Evolutionary conservation across 768 basidiomycete species (phyloP).

Genomic region (Hemileccinum rubropunctum): DNA sequence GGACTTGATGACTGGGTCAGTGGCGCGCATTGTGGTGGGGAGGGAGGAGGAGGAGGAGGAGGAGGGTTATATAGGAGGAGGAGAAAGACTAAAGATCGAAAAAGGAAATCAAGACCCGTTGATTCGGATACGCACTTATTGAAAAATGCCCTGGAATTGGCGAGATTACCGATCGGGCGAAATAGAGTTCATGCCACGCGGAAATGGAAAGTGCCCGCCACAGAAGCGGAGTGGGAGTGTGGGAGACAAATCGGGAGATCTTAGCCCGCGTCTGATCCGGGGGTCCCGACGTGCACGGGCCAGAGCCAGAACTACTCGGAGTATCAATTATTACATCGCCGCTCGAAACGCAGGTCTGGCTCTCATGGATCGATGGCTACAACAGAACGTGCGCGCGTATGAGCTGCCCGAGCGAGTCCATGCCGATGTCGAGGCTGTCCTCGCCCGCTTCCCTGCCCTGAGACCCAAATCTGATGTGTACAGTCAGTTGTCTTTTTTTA

Average conservation of each 20-base stretch:
- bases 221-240: slow-evolving; percentile 40
- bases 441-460: slow-evolving; percentile 53
- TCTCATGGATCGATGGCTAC: slow-evolving; percentile 54
- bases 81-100: slow-evolving; percentile 49
- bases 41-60: slow-evolving; percentile 2
- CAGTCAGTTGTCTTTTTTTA: slow-evolving; percentile 40
- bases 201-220: slow-evolving; percentile 52
- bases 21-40: slow-evolving; percentile 24
- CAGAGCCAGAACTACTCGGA: slow-evolving; percentile 10
- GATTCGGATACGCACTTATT: slow-evolving; percentile 28
- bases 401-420: slow-evolving; percentile 53
- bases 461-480: slow-evolving; percentile 82
- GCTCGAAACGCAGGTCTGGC: slow-evolving; percentile 6
- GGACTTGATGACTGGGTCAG: slow-evolving; percentile 18
- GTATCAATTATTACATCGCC: slow-evolving; percentile 1
- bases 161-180: slow-evolving; percentile 31
- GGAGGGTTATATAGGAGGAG: slow-evolving; percentile 36
- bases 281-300: slow-evolving; percentile 13
- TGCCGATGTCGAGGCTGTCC: slow-evolving; percentile 58
- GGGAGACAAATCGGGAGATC: slow-evolving; percentile 21
- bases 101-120: slow-evolving; percentile 25
- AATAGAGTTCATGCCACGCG: slow-evolving; percentile 28
- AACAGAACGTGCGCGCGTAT: slow-evolving; percentile 61
- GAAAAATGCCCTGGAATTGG: slow-evolving; percentile 30
- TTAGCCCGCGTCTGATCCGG: slow-evolving; percentile 17